These are phyloP conservation scores for Boletus rubescentipes DNA, from an alignment of 768 basidiomycete species.

Conservation along the genomic window DNA sequence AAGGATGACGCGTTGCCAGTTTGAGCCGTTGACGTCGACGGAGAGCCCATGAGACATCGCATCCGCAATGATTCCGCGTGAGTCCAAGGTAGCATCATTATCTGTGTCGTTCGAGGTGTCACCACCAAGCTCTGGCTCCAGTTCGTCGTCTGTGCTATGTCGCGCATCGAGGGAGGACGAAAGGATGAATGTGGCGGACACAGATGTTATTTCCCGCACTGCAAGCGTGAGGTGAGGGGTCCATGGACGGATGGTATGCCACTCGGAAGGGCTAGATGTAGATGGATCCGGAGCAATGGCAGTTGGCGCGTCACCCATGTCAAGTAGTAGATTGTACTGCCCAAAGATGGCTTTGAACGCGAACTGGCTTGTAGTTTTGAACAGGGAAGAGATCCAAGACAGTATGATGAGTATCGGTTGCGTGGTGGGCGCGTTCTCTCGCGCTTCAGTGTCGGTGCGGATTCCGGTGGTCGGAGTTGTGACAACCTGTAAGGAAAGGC, in stretches of 20 bases:
- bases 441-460: constrained; percentile 1
- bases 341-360: background rate
- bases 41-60: constrained; percentile 72
- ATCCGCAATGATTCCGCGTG: constrained; percentile 55
- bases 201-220: constrained; percentile 81
- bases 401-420: background rate
- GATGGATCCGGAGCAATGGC: constrained; percentile 11
- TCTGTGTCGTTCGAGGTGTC: constrained; percentile 39
- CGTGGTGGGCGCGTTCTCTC: background rate
- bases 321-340: background rate
- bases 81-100: constrained; percentile 31
- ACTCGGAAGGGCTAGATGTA: constrained; percentile 35
- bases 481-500: background rate
- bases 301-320: constrained; percentile 20
- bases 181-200: constrained; percentile 74
- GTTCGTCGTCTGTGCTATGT: constrained; percentile 14
- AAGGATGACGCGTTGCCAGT: constrained; percentile 78
- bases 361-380: background rate
- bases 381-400: background rate
- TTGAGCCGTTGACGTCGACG: constrained; percentile 75
- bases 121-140: constrained; percentile 29
- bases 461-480: background rate
- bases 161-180: constrained; percentile 48
- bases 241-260: constrained; percentile 80
- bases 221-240: constrained; percentile 65